These are phyloP conservation scores for Pisolithus orientalis DNA, from an alignment of 768 basidiomycete genomes.

Conservation along the genomic window DNA sequence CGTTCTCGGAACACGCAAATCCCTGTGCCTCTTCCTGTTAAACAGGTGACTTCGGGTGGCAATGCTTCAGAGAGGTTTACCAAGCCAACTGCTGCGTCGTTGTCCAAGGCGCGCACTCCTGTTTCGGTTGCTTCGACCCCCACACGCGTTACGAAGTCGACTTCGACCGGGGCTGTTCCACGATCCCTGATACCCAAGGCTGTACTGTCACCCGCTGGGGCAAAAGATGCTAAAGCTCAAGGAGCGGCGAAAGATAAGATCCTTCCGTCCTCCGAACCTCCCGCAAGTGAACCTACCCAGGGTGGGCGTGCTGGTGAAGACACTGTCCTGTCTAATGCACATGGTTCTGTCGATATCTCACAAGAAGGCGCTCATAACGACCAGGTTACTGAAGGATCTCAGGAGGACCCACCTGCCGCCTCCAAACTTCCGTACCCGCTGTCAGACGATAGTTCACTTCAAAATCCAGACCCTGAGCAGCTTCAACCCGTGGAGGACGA, in stretches of 20 bases:
- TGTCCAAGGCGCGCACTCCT: conserved; percentile 51
- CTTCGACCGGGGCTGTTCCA: conserved; percentile 22
- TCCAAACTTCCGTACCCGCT: not conserved
- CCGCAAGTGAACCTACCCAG: conserved; percentile 15
- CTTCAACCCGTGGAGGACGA: not conserved
- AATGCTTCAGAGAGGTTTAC: conserved; percentile 60
- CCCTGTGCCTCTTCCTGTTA: conserved; percentile 40
- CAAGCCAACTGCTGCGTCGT: conserved; percentile 78
- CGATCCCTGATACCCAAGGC: conserved; percentile 24
- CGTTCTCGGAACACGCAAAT: conserved; percentile 51
- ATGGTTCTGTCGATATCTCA: conserved; percentile 12
- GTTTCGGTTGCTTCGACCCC: conserved; percentile 12
- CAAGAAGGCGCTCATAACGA: conserved; percentile 8
- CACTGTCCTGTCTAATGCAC: conserved; percentile 6
- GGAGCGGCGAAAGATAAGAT: conserved; percentile 12
- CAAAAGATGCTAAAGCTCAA: conserved; percentile 16
- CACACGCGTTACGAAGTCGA: conserved; percentile 23
- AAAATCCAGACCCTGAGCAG: not conserved
- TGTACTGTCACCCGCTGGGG: conserved; percentile 21
- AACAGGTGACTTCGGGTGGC: conserved; percentile 49
- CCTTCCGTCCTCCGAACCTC: conserved; percentile 15
- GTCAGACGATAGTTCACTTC: not conserved
- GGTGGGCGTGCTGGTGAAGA: conserved; percentile 21
- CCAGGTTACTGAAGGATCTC: not conserved
- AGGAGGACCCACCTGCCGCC: not conserved